Conservation (phyloP, 2,329 filamentous ascomycete species). For the Aspergillus tamarii region DNA sequence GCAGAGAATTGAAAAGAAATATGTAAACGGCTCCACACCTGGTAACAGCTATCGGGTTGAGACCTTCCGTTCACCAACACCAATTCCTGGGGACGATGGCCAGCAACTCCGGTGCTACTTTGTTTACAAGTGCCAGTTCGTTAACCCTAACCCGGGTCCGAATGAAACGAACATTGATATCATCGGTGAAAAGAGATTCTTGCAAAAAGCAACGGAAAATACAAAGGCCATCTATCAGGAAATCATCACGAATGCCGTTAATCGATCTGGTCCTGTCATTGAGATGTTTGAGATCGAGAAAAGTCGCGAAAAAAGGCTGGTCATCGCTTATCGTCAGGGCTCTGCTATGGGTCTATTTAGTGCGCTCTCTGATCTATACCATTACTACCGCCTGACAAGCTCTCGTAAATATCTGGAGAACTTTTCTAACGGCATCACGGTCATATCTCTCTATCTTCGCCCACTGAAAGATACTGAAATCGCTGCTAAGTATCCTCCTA, state of each 20-base stretch:
- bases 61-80: conserved; percentile 90
- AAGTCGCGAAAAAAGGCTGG: conserved; percentile 87
- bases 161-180: conserved; percentile 87
- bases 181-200: conserved; percentile 90
- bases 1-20: conserved; percentile 90
- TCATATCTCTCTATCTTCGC: conserved; percentile 93
- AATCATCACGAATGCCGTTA: conserved; percentile 83
- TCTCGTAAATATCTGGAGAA: conserved; percentile 98
- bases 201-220: conserved; percentile 94
- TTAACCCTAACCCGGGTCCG: conserved; percentile 69
- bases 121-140: conserved; percentile 94
- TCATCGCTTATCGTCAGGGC: conserved; percentile 91
- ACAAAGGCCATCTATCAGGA: conserved; percentile 96
- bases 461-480: conserved; percentile 65
- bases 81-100: conserved; percentile 73
- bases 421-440: conserved; percentile 96
- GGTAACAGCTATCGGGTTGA: conserved; percentile 86
- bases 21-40: conserved; percentile 76
- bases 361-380: conserved; percentile 91
- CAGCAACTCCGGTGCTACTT: conserved; percentile 96
- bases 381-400: conserved; percentile 97
- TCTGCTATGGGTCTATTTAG: conserved; percentile 94
- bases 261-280: conserved; percentile 88
- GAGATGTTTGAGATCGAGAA: conserved; percentile 96
- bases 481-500: conserved; percentile 68